Conservation (phyloP, 169 alveolate genomes). For the Cytauxzoon felis region DNA sequence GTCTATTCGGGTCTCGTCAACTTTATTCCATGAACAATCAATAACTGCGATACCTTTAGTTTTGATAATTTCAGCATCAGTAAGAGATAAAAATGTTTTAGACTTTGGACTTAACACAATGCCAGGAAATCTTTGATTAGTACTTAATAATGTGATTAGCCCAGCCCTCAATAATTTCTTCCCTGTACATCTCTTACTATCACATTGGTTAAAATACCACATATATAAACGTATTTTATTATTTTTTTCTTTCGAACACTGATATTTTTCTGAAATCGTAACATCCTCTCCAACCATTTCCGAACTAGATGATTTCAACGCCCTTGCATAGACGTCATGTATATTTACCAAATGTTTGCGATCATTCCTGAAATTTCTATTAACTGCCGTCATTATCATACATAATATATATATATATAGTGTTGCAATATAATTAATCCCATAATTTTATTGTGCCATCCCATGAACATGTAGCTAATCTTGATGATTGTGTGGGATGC, state of each 20-base stretch:
- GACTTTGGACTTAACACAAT: constrained; percentile 87
- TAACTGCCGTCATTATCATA: not conserved
- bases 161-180: constrained; percentile 83
- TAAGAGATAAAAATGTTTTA: constrained; percentile 73
- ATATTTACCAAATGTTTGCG: constrained; percentile 4
- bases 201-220: constrained; percentile 94
- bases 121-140: constrained; percentile 80
- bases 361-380: not conserved
- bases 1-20: constrained; percentile 75
- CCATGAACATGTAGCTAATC: constrained; percentile 95
- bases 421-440: constrained; percentile 78
- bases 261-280: not conserved
- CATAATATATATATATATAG: not conserved
- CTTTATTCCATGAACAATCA: constrained; percentile 93
- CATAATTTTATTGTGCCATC: constrained; percentile 94
- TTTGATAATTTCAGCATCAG: constrained; percentile 79
- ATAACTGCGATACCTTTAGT: constrained; percentile 88
- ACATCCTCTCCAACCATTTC: constrained; percentile 1
- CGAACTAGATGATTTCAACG: constrained; percentile 23
- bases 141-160: constrained; percentile 60
- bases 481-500: constrained; percentile 92
- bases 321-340: constrained; percentile 60
- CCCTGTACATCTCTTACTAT: constrained; percentile 91
- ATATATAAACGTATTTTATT: constrained; percentile 71
- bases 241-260: not conserved